A percentile compares a stretch with the other conserved stretches of the same genome.
Conservation (phyloP, 2,329 filamentous ascomycete genomes). For the Talaromyces rugulosus region DNA sequence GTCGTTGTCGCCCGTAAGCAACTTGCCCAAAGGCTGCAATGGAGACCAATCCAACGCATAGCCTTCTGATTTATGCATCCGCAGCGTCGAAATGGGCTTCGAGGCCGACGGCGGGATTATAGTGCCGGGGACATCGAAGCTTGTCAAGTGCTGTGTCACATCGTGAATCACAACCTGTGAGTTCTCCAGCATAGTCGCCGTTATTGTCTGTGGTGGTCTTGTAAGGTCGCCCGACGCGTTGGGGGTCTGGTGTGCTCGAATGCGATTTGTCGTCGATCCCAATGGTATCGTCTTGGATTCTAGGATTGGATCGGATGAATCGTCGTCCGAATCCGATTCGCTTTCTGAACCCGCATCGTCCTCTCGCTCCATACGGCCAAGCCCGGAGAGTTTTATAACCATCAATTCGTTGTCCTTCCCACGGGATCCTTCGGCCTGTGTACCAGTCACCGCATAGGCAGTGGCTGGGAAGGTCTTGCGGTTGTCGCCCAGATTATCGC, state of each 20-base stretch:
- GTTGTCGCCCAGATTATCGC: constrained; percentile 79
- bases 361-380: constrained; percentile 78
- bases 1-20: constrained; percentile 86
- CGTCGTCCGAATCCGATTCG: constrained; percentile 67
- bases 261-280: constrained; percentile 84
- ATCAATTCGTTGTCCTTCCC: constrained; percentile 88
- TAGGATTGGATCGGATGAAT: constrained; percentile 79
- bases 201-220: constrained; percentile 72
- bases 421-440: constrained; percentile 74
- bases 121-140: constrained; percentile 85
- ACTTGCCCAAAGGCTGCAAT: constrained; percentile 71
- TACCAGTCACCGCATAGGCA: constrained; percentile 90
- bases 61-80: constrained; percentile 88
- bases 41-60: constrained; percentile 98
- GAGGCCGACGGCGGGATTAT: constrained; percentile 76
- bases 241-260: constrained; percentile 78
- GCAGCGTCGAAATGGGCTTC: constrained; percentile 81
- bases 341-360: constrained; percentile 66
- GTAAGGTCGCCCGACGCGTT: constrained; percentile 60
- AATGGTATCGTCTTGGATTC: constrained; percentile 88
- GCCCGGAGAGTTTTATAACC: constrained; percentile 91
- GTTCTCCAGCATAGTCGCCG: constrained; percentile 89
- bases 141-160: constrained; percentile 79
- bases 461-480: constrained; percentile 92
- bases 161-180: constrained; percentile 88